Percentiles rank a stretch among this genome's conserved stretches.
Conservation (phyloP, 768 basidiomycete genomes). For the Russula earlei region DNA sequence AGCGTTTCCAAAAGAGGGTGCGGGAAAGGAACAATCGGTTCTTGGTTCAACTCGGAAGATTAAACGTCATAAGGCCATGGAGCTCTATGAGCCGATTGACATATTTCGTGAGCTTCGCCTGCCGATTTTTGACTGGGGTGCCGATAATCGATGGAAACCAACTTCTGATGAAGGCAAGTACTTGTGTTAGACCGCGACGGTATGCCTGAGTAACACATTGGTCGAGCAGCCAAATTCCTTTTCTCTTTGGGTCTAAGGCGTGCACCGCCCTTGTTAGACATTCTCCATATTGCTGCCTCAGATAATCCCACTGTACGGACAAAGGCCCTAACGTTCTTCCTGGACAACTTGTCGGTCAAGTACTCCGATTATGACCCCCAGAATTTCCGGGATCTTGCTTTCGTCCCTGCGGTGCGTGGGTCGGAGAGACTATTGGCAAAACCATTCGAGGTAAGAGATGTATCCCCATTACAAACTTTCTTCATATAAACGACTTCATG, state of each 20-base stretch:
- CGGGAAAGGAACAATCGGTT: constrained; percentile 17
- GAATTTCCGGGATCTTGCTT: constrained; percentile 50
- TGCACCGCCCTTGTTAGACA: constrained; percentile 53
- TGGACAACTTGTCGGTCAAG: constrained; percentile 57
- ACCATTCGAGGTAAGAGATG: constrained; percentile 49
- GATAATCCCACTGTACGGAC: constrained; percentile 40
- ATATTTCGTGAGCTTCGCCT: constrained; percentile 62
- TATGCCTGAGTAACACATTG: neutral
- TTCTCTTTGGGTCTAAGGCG: constrained; percentile 61
- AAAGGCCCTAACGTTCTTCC: constrained; percentile 69
- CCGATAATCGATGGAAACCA: constrained; percentile 64
- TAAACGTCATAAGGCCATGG: constrained; percentile 49
- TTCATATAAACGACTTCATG: neutral
- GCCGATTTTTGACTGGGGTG: constrained; percentile 85
- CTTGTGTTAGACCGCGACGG: neutral
- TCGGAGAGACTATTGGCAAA: constrained; percentile 47
- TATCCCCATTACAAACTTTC: neutral
- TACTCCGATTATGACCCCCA: constrained; percentile 54
- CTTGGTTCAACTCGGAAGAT: constrained; percentile 28
- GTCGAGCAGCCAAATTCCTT: constrained; percentile 61
- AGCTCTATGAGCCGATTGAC: constrained; percentile 80
- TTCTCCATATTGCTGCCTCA: constrained; percentile 63
- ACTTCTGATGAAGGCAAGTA: constrained; percentile 77
- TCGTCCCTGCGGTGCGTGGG: constrained; percentile 64
- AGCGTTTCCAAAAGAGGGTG: constrained; percentile 62